Evolutionary conservation across 202 grass and related monocot species (phyloP).

Genomic region (Zizania palustris): DNA sequence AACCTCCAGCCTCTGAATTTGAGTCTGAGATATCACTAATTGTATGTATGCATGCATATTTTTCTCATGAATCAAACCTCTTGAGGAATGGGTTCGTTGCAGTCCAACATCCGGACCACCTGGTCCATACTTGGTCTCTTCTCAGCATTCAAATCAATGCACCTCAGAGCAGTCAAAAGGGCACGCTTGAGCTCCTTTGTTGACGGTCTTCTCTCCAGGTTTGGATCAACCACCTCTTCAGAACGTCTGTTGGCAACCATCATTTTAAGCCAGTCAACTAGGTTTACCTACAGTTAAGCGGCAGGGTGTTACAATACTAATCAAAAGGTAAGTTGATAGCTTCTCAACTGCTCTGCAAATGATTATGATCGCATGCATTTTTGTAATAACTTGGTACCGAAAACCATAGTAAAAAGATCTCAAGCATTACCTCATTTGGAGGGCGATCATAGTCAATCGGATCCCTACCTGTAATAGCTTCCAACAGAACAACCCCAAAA

Average conservation of each 20-base stretch:
- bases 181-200: slow-evolving; percentile 88
- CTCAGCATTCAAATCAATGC: slow-evolving; percentile 90
- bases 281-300: slow-evolving; percentile 73
- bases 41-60: slow-evolving; percentile 16
- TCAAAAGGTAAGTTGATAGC: background rate
- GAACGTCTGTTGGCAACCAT: slow-evolving; percentile 85
- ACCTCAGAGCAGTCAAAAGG: slow-evolving; percentile 89
- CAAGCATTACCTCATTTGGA: slow-evolving; percentile 77
- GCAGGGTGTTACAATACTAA: slow-evolving; percentile 9
- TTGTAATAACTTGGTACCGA: background rate
- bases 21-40: background rate
- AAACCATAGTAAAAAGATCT: slow-evolving; percentile 13
- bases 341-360: background rate
- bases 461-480: slow-evolving; percentile 97
- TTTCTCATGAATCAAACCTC: slow-evolving; percentile 58
- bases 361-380: background rate
- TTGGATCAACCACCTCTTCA: slow-evolving; percentile 93
- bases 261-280: slow-evolving; percentile 99
- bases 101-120: slow-evolving; percentile 93
- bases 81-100: slow-evolving; percentile 63
- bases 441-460: slow-evolving; percentile 89
- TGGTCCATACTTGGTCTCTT: slow-evolving; percentile 94
- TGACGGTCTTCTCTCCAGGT: slow-evolving; percentile 77
- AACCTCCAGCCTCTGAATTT: background rate
- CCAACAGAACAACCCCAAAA: slow-evolving; percentile 96